Conservation (phyloP, 352 stramenopile genomes). For the Pythium aquatile region DNA sequence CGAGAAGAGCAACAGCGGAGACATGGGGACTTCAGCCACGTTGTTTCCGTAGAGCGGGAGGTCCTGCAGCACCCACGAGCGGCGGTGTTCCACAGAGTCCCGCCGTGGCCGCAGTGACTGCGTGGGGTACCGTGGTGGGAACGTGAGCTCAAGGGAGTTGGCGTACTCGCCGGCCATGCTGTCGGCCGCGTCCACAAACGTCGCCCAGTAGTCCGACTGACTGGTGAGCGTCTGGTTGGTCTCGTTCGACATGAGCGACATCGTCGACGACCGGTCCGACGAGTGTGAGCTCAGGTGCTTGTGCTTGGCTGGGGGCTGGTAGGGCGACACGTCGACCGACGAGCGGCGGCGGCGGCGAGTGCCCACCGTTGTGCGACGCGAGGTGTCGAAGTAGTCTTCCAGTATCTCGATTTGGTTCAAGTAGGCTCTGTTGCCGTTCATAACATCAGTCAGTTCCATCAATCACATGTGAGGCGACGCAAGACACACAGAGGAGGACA, state of each 20-base stretch:
- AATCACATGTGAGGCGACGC: not conserved
- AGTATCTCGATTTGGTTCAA: conserved; percentile 48
- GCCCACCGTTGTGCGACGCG: conserved; percentile 16
- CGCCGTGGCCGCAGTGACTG: conserved; percentile 4
- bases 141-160: conserved; percentile 19
- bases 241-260: conserved; percentile 29
- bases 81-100: conserved; percentile 17
- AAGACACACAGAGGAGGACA: not conserved
- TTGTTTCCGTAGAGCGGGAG: conserved; percentile 8
- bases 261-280: conserved; percentile 26
- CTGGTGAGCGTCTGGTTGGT: conserved; percentile 20
- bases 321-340: conserved; percentile 22
- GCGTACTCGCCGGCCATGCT: conserved; percentile 3
- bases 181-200: conserved; percentile 12
- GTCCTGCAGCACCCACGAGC: conserved; percentile 15
- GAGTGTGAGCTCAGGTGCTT: conserved; percentile 16
- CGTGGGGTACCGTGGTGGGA: conserved; percentile 10
- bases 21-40: conserved; percentile 2
- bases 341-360: conserved; percentile 21
- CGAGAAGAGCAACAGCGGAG: conserved; percentile 25
- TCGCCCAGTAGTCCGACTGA: conserved; percentile 26
- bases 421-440: conserved; percentile 28
- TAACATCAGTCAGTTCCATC: not conserved
- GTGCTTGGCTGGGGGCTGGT: conserved; percentile 22
- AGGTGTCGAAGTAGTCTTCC: conserved; percentile 56